Conservation (phyloP, 2,329 filamentous ascomycete genomes). For the Dactylellina parvicollis region DNA sequence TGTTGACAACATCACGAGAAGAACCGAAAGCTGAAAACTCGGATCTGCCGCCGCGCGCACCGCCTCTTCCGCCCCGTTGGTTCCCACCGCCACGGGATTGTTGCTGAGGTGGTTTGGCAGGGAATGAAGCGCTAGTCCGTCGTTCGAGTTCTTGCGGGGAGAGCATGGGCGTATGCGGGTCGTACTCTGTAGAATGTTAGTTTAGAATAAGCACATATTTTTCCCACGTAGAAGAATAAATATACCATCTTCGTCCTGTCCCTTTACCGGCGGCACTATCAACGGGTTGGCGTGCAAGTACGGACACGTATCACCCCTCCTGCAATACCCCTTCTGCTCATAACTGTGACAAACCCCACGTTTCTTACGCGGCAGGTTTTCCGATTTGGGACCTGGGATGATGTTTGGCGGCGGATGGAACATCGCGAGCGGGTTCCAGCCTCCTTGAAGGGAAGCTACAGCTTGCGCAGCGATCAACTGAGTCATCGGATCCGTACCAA, state of each 20-base stretch:
- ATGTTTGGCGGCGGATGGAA: conserved; percentile 32
- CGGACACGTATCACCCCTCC: conserved; percentile 72
- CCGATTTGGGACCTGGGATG: neutral
- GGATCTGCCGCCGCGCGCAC: conserved; percentile 63
- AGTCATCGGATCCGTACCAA: conserved; percentile 67
- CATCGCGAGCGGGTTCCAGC: conserved; percentile 49
- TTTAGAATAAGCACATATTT: neutral
- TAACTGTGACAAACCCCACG: conserved; percentile 48
- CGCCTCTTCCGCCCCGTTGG: conserved; percentile 60
- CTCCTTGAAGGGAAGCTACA: conserved; percentile 32
- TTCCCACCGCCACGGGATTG: conserved; percentile 56
- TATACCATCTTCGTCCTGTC: conserved; percentile 55
- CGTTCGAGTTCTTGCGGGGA: conserved; percentile 46
- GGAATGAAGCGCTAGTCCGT: conserved; percentile 33
- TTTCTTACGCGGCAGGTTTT: conserved; percentile 35
- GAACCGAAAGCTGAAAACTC: conserved; percentile 74
- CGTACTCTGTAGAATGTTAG: conserved; percentile 65
- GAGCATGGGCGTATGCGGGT: conserved; percentile 68
- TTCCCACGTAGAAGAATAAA: conserved; percentile 56
- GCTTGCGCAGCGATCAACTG: conserved; percentile 70
- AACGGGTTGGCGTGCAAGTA: conserved; percentile 69
- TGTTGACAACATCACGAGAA: conserved; percentile 71
- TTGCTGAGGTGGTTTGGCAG: conserved; percentile 11
- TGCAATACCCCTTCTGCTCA: conserved; percentile 64
- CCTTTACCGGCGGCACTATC: conserved; percentile 38